Conservation (phyloP, 352 stramenopile species). For the Pythium folliculosum region DNA sequence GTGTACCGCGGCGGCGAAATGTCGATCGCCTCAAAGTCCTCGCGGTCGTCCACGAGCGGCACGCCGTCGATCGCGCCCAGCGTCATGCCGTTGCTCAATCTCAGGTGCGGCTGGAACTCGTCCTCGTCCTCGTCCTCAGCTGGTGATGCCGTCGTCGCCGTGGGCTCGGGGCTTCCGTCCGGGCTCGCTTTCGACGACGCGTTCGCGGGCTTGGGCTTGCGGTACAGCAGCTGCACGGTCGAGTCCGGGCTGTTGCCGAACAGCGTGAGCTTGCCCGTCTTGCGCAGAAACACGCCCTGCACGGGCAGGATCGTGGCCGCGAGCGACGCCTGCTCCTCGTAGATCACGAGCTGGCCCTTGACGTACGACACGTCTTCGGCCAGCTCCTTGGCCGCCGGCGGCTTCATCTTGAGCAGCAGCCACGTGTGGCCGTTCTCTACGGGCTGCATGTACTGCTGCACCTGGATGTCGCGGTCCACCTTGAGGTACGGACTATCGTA, state of each 20-base stretch:
- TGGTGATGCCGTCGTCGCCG: conserved; percentile 10
- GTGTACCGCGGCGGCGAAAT: conserved; percentile 80
- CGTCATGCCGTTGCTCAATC: conserved; percentile 50
- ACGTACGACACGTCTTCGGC: conserved; percentile 74
- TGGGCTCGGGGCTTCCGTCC: conserved; percentile 4
- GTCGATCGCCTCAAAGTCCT: conserved; percentile 72
- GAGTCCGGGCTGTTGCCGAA: conserved; percentile 85
- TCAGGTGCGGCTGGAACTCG: conserved; percentile 42
- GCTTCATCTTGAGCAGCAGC: conserved; percentile 84
- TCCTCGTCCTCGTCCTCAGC: conserved; percentile 40
- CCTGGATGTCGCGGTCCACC: conserved; percentile 70
- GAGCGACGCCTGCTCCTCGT: conserved; percentile 78
- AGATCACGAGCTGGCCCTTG: conserved; percentile 80
- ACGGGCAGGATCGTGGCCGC: conserved; percentile 79
- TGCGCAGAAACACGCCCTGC: conserved; percentile 80
- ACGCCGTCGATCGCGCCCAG: conserved; percentile 67
- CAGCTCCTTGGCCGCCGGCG: conserved; percentile 65
- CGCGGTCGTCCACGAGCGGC: conserved; percentile 53
- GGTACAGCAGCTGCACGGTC: conserved; percentile 78
- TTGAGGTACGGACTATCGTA: conserved; percentile 58
- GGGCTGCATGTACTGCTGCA: conserved; percentile 74
- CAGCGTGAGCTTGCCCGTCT: conserved; percentile 70
- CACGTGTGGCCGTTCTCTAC: conserved; percentile 74
- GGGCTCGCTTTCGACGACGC: conserved; percentile 9
- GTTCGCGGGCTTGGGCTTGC: conserved; percentile 32